Base-by-base conservation (phyloP, 2,329 filamentous ascomycete genomes). In the Colletotrichum plurivorum region DNA sequence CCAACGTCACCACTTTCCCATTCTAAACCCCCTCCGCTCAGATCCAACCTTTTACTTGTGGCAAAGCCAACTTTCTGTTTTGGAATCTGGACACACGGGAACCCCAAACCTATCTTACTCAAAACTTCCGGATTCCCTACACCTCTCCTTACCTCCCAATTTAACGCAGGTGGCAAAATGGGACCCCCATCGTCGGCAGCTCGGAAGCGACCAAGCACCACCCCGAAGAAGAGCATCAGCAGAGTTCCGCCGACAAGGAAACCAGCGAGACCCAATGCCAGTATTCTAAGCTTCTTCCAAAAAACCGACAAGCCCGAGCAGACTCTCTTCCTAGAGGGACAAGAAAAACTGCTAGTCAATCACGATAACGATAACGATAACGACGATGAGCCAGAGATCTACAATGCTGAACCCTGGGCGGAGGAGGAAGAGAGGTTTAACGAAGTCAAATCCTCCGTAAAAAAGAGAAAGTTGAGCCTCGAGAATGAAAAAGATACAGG, bases 261-360 rank as follows among this genome's bases (percentile, higher is more conserved):
- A 58, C 75, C 82, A 4, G 73, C 74, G 20, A 82, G 81, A 46
- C 81, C 82, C 0, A 93, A 93, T 73, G 84, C 85, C 7, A 94
- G 90, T 71, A 94, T 94, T 39, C 80, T 94, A 15, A 93, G 81
- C 71, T 94, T 94, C 78, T 94, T 94, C 76, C 90, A 92, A 75
- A 94, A 93, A 75, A 84, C 88, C 0, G 86, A 89, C 46, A 86
- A 87, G 60, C 82, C 86, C 65, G 85, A 91, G 71, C 82, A 90
- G 64, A 83, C 84, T 20, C 84, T 92, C 10, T 92, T 93, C 72
- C 78, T 84, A 0, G 71, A 75, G 16, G 51, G 72, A 3, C 60
- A 73, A 2, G 63, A 71, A 25, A 61, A 63, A 27, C 48, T 68
- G 15, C 18, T 39, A 7, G 27, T 54, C 13, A 54, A 49, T 20